phyloP scores from a whole-genome alignment of 2,329 filamentous ascomycete genomes.

The Daldinia eschscholtzii region DNA sequence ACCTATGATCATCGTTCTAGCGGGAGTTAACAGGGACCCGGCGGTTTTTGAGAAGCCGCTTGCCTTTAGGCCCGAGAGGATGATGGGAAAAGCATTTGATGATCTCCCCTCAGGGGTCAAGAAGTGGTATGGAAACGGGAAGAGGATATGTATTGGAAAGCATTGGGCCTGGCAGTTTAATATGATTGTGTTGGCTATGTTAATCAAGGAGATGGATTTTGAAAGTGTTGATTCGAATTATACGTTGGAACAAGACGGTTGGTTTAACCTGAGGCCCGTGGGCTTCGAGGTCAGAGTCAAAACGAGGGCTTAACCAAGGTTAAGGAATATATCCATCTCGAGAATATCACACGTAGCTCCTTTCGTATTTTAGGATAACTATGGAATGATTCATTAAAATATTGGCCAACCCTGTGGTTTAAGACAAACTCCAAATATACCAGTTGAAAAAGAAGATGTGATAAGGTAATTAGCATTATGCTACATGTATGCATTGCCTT shows the following conservation, averaged over 20 bases:
- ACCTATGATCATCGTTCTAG: slow-evolving; percentile 62
- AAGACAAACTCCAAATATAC: no score
- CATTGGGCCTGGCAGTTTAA: slow-evolving; percentile 63
- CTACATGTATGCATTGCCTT: background rate
- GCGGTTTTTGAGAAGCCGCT: slow-evolving; percentile 62
- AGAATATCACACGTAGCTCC: background rate
- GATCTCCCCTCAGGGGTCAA: slow-evolving; percentile 59
- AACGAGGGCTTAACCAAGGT: slow-evolving; percentile 49
- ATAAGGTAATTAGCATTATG: background rate
- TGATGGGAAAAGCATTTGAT: slow-evolving; percentile 61
- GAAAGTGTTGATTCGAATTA: slow-evolving; percentile 58
- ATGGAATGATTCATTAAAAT: background rate
- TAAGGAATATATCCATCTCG: background rate
- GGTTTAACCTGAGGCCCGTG: slow-evolving; percentile 66
- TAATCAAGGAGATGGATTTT: slow-evolving; percentile 62
- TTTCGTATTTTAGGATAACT: background rate
- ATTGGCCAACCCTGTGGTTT: no score
- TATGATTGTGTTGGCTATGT: slow-evolving; percentile 57
- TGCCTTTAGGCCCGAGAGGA: slow-evolving; percentile 62
- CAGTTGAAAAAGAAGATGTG: no score
- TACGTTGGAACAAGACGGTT: slow-evolving; percentile 60
- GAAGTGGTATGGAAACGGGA: slow-evolving; percentile 66
- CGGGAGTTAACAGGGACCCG: slow-evolving; percentile 64
- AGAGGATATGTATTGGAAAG: slow-evolving; percentile 65
- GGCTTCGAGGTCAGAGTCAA: slow-evolving; percentile 60